Evolutionary conservation across 495 filamentous ascomycete genomes (phyloP), one percentile per base, ranked within the genome.

Genomic region (Penicillium nucicola): DNA sequence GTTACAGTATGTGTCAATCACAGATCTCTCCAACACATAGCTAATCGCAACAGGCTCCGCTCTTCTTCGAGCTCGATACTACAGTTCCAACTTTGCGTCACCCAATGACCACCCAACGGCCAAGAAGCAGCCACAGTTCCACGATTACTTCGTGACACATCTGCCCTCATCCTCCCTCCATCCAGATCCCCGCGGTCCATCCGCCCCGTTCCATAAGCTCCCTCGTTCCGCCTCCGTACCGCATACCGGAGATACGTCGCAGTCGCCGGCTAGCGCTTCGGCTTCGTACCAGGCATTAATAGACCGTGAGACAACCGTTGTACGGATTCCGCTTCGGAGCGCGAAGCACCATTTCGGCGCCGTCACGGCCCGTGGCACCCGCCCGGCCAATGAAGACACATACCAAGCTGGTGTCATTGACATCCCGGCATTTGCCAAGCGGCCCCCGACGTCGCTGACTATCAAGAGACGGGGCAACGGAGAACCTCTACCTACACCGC

Each of bases 261-360:
- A 77, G 12, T 81, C 85, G 9, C 84, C 82, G 10, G 72, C 80
- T 7, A 71, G 79, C 11, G 80, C 85, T 7, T 84, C 82, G 11
- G 72, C 80, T 5, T 72, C 79, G 62, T 79, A 64, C 74, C 77
- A 60, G 34, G 69, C 76, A 53, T 75, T 83, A 60, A 77, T 81
- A 31, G 76, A 74, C 35, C 84, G 90, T 31, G 91, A 96, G 56
- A 84, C 90, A 28, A 96, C 92, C 0, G 91, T 97, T n/a, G 93
- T 98, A 17, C 89, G 93, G n/a, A 97, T 98, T 55, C 93, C 93
- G 0, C 73, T 98, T 17, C 84, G 85, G 50, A 92, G 84, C 58
- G 93, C 93, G 35, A 98, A 97, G 60, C 92, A 97, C 61, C 93
- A 98, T 66, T 98, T 92, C 57, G 93, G 93, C 17, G 87, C 80